Conservation (phyloP, 441 rosid species). For the Populus hybrid region DNA sequence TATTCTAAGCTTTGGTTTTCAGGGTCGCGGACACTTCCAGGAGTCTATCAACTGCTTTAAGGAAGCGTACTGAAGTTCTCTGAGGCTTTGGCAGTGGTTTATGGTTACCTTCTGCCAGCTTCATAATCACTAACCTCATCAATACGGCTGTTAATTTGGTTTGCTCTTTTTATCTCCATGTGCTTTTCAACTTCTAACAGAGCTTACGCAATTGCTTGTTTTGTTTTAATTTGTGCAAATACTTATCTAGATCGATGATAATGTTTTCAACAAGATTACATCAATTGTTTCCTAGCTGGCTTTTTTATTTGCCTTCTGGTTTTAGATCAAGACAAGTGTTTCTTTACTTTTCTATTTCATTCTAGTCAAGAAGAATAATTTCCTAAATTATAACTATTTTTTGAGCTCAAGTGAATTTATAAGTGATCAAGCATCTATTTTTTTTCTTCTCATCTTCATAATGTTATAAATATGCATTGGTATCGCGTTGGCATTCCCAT, state of each 20-base stretch:
- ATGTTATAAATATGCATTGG: background rate
- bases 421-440: background rate
- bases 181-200: background rate
- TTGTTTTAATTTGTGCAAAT: background rate
- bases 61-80: background rate
- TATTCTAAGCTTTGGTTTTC: background rate
- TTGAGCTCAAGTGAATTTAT: background rate
- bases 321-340: background rate
- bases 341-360: background rate
- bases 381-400: background rate
- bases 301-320: background rate
- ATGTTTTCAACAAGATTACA: background rate
- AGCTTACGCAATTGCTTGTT: too few species aligned
- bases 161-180: background rate
- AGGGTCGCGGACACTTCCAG: background rate
- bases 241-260: background rate
- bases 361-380: background rate
- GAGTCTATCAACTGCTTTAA: background rate
- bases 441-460: background rate
- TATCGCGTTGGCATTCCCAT: background rate
- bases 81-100: background rate
- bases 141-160: background rate
- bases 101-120: background rate
- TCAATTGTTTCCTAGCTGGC: too few species aligned
- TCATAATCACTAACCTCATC: background rate